phyloP scores from a whole-genome alignment of 108 stramenopile genomes.

The Conticribra guillardii region DNA sequence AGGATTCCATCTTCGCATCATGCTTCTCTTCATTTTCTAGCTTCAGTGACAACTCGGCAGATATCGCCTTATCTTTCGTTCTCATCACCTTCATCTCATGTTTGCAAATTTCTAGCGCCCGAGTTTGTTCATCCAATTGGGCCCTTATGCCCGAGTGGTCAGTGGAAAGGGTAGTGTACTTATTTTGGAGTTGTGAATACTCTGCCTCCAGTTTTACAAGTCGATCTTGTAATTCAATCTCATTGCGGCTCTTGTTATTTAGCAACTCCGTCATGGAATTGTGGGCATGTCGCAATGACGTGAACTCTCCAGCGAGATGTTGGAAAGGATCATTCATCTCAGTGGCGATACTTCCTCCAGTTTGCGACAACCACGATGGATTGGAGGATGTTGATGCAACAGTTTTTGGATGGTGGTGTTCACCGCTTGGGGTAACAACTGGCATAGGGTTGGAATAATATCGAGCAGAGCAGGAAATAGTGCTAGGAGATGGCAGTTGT shows the following conservation, averaged over 20 bases:
- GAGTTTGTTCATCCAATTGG: neutral
- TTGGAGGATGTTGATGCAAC: neutral
- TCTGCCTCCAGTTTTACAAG: conserved; percentile 7
- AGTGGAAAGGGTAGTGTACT: neutral
- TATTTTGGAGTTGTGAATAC: conserved; percentile 4
- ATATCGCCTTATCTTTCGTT: conserved; percentile 21
- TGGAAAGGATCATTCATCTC: conserved; percentile 5
- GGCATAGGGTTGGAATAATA: neutral
- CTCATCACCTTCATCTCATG: conserved; percentile 16
- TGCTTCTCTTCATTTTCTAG: conserved; percentile 8
- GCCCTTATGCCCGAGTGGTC: neutral
- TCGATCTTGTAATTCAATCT: conserved; percentile 1
- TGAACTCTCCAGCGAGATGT: conserved; percentile 9
- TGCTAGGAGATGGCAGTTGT: neutral
- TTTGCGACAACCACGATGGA: neutral
- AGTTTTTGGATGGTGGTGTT: neutral
- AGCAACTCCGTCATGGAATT: conserved; percentile 19
- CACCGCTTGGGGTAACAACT: too few relatives aligned
- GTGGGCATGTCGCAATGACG: conserved; percentile 16
- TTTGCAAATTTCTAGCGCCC: neutral
- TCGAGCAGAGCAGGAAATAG: neutral
- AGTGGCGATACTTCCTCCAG: neutral
- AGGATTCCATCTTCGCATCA: neutral
- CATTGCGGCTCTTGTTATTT: conserved; percentile 13
- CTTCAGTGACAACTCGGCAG: conserved; percentile 16